Evolutionary conservation across 2,329 filamentous ascomycete species (phyloP).

Genomic region (Neonectria hederae): DNA sequence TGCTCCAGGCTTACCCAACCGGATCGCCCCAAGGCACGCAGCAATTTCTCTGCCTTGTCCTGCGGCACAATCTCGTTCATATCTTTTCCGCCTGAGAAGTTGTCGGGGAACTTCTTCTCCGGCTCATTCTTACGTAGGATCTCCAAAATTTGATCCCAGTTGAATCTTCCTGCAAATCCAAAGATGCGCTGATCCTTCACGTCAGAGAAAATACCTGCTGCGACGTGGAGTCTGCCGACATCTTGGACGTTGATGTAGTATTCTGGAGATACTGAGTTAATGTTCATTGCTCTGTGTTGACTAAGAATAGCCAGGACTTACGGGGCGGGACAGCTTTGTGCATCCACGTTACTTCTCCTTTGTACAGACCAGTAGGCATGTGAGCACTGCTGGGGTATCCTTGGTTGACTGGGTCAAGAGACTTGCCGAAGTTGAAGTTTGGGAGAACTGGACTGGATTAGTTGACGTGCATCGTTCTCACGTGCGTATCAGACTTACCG

Average conservation of each 20-base stretch:
- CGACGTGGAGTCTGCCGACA: conserved; percentile 60
- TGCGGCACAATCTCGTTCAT: conserved; percentile 1
- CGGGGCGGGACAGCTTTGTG: background rate
- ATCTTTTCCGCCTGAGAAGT: conserved; percentile 34
- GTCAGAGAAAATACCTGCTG: conserved; percentile 57
- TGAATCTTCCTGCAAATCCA: conserved; percentile 59
- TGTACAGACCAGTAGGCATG: conserved; percentile 34
- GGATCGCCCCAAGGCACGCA: conserved; percentile 4
- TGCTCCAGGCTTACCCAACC: conserved; percentile 11
- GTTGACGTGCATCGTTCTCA: rapidly evolving
- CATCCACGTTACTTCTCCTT: conserved; percentile 21
- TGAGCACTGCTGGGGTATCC: conserved; percentile 35
- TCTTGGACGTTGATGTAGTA: conserved; percentile 60
- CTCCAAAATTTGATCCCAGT: conserved; percentile 53
- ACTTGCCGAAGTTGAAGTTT: conserved; percentile 40
- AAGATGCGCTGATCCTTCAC: conserved; percentile 63
- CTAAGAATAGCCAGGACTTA: background rate
- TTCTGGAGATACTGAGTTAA: conserved; percentile 43
- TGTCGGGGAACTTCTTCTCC: conserved; percentile 29
- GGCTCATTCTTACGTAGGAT: conserved; percentile 40
- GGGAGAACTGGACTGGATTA: conserved; percentile 37
- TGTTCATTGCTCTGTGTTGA: background rate
- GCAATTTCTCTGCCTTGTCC: conserved; percentile 1
- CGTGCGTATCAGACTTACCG: background rate
- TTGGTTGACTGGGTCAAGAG: conserved; percentile 33